Base-by-base conservation (phyloP, 2,329 filamentous ascomycete genomes). In the Aspergillus brunneoviolaceus region DNA sequence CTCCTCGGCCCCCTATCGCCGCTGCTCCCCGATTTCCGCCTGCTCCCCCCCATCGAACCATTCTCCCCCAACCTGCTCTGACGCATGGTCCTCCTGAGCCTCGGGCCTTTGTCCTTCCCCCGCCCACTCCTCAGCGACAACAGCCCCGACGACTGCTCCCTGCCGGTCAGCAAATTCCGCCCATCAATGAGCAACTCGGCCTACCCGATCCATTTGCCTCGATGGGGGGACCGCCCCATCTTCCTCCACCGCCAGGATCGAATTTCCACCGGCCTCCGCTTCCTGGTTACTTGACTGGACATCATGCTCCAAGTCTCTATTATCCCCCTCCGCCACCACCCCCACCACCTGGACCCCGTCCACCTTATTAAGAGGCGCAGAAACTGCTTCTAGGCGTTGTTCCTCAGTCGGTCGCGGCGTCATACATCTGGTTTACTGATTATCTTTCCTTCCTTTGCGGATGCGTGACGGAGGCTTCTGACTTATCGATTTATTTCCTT, bases 1-100 rank as follows among this genome's bases (percentile, higher is more conserved):
- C 64, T 7, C 68, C 70, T n/a, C 68, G 66, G 27, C 61, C 61
- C 48, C 56, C 63, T 25, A 53, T 63, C 31, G 55, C 82, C 56
- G 78, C 65, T 74, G 82, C 54, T 76, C 79, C 53, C 72, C 81
- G 52, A 65, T 82, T 62, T 67, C 74, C 66, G 52, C 23, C 29
- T 16, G 47, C 53, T 14, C 35, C 64, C 2, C 73, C 64, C 2
- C 73, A 71, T 59, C 72, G 71, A 50, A 61, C 71, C 21, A 64
- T 76, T 45, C 67, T 75, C 19, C 72, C 71, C 23, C 73, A 73
- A 48, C 69, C 63, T 49, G 57, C 63, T 10, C 65, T 68, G 39
- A 56, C 60, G 23, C 67, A 69, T 57, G 69, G 67, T 5, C 67
- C 72, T 29, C 70, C 72, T 27, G 72, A 76, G 53, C 69, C 70